Conservation (phyloP, 768 basidiomycete genomes). For the Dioszegia aurantiaca region DNA sequence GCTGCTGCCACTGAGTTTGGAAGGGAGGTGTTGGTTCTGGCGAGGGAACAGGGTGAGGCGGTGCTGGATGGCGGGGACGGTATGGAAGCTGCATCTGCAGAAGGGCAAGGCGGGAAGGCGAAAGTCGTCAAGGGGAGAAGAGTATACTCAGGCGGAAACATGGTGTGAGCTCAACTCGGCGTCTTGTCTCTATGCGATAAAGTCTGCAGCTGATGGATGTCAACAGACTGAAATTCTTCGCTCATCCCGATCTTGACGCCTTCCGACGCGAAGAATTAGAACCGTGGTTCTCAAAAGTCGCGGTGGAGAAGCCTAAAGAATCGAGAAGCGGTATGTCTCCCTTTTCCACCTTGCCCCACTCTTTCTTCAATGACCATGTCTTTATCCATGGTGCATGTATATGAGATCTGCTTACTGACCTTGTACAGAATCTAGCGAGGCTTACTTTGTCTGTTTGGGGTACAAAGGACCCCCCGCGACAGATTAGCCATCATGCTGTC, state of each 20-base stretch:
- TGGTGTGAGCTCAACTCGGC: conserved; percentile 41
- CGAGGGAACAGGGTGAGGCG: conserved; percentile 53
- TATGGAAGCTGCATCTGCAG: conserved; percentile 47
- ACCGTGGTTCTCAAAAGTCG: conserved; percentile 66
- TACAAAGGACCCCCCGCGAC: conserved; percentile 48
- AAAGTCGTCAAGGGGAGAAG: conserved; percentile 53
- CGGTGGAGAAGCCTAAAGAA: conserved; percentile 73
- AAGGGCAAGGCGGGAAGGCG: conserved; percentile 50
- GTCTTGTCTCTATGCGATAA: neutral
- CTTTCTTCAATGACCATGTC: too few relatives aligned
- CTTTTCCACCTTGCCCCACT: too few relatives aligned
- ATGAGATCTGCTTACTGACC: too few relatives aligned
- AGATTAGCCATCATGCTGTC: too few relatives aligned
- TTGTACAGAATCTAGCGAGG: conserved; percentile 72
- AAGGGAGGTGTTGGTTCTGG: conserved; percentile 51
- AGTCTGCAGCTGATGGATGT: conserved; percentile 7
- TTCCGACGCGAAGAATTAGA: conserved; percentile 64
- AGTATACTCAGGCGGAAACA: conserved; percentile 41
- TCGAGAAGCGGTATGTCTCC: conserved; percentile 58
- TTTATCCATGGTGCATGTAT: too few relatives aligned
- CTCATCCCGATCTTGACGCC: conserved; percentile 66
- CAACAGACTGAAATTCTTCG: conserved; percentile 77
- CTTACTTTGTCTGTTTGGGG: conserved; percentile 80
- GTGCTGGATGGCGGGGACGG: neutral
- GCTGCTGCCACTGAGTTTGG: conserved; percentile 71